Percentiles rank a stretch among this genome's conserved stretches.
phyloP scores from a whole-genome alignment of 768 basidiomycete species.

The Phlebiopsis gigantea region DNA sequence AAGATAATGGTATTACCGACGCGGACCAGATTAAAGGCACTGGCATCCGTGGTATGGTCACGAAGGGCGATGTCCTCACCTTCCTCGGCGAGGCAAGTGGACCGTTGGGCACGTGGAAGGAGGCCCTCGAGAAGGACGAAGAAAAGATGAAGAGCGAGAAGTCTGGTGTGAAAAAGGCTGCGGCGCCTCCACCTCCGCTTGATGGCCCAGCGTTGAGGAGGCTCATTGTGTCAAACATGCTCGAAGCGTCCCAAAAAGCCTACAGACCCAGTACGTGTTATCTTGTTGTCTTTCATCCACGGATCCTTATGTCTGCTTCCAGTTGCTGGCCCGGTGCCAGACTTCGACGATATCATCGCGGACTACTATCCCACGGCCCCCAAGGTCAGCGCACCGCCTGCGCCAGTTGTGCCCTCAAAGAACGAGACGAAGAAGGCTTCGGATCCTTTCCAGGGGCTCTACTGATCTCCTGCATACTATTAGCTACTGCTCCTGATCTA shows the following conservation, averaged over 20 bases:
- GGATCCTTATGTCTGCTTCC: neutral
- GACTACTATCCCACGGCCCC: conserved; percentile 56
- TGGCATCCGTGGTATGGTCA: conserved; percentile 88
- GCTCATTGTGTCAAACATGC: conserved; percentile 58
- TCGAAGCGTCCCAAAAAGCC: conserved; percentile 48
- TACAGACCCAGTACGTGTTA: conserved; percentile 40
- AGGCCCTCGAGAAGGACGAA: conserved; percentile 27
- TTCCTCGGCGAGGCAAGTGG: conserved; percentile 79
- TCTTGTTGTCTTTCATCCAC: neutral
- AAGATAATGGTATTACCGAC: conserved; percentile 54
- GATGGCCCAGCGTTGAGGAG: conserved; percentile 63
- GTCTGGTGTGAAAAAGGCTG: conserved; percentile 13
- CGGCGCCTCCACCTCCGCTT: conserved; percentile 34
- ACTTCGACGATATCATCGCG: conserved; percentile 70
- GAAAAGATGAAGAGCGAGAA: conserved; percentile 32
- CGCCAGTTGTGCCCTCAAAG: conserved; percentile 12
- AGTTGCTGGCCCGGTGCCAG: conserved; percentile 39
- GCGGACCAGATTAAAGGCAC: conserved; percentile 76
- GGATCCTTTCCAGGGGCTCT: conserved; percentile 17
- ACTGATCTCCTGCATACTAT: neutral
- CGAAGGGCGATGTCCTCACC: conserved; percentile 91
- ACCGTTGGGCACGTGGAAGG: conserved; percentile 72
- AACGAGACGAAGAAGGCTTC: conserved; percentile 15
- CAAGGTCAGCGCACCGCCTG: conserved; percentile 14
- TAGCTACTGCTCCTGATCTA: neutral